phyloP scores from a whole-genome alignment of 2,329 filamentous ascomycete genomes.

The Neofusicoccum sp. region DNA sequence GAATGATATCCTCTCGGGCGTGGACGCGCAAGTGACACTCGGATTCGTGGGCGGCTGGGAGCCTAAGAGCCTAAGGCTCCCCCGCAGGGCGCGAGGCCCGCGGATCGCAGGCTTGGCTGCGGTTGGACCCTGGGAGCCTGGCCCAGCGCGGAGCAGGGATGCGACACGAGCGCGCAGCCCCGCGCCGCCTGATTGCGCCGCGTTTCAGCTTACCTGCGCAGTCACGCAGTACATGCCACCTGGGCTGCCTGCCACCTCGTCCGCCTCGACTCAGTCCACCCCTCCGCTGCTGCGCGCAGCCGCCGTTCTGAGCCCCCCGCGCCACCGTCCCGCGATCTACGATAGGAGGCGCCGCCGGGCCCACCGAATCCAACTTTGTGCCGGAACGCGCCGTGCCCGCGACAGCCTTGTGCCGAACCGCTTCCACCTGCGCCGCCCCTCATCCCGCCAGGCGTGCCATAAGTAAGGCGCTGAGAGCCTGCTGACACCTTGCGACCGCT shows the following conservation, averaged over 20 bases:
- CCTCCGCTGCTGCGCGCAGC: not conserved
- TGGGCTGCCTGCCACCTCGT: not conserved
- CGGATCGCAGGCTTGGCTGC: not conserved
- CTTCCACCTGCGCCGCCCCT: not conserved
- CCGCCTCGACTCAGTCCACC: not conserved
- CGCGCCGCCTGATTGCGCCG: not conserved
- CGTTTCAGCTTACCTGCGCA: not conserved
- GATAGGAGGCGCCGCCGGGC: constrained; percentile 4
- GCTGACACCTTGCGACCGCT: not conserved
- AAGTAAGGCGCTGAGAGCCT: not conserved
- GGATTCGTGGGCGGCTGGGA: too few species aligned
- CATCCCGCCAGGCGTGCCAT: not conserved
- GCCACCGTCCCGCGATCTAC: not conserved
- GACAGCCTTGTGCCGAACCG: not conserved
- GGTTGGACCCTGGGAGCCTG: constrained; percentile 3
- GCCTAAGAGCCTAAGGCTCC: too few species aligned
- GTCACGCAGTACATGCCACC: not conserved
- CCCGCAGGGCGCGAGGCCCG: not conserved
- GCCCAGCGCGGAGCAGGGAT: too few species aligned
- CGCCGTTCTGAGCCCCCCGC: not conserved
- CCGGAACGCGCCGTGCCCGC: not conserved
- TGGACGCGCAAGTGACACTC: constrained; percentile 5
- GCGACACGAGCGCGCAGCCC: not conserved
- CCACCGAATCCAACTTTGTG: not conserved
- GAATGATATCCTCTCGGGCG: constrained; percentile 9